Evolutionary conservation across 2,329 filamentous ascomycete species (phyloP).

Genomic region (Hirsutella thompsonii): DNA sequence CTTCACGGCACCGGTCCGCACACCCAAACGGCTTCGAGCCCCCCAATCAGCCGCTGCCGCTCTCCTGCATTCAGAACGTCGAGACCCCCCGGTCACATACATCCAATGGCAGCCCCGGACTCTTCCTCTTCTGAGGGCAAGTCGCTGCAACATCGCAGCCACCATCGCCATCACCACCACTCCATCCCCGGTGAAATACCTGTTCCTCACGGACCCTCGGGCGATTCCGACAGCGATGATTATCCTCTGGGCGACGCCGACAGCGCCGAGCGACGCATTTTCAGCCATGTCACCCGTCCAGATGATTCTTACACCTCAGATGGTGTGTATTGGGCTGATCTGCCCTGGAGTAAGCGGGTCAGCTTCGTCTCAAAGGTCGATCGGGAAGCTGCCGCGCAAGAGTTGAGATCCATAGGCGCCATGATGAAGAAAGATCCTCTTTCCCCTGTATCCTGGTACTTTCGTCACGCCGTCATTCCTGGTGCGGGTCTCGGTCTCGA

Average conservation of each 20-base stretch:
- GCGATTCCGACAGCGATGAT: slow-evolving; percentile 35
- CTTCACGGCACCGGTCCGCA: background rate
- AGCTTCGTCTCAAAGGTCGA: slow-evolving; percentile 68
- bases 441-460: slow-evolving; percentile 73
- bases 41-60: background rate
- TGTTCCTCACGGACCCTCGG: slow-evolving; percentile 35
- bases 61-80: background rate
- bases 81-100: background rate
- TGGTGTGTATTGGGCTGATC: slow-evolving; percentile 87
- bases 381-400: slow-evolving; percentile 52
- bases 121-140: slow-evolving; percentile 3
- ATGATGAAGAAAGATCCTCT: slow-evolving; percentile 85
- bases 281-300: slow-evolving; percentile 70
- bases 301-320: slow-evolving; percentile 77
- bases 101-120: background rate
- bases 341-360: slow-evolving; percentile 56
- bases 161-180: slow-evolving; percentile 17
- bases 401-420: slow-evolving; percentile 52
- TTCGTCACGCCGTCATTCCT: slow-evolving; percentile 81
- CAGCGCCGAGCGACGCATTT: slow-evolving; percentile 45
- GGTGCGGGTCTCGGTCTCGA: slow-evolving; percentile 87
- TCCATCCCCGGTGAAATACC: slow-evolving; percentile 37
- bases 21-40: background rate
- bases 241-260: slow-evolving; percentile 28
- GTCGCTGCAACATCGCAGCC: slow-evolving; percentile 1